Conservation (phyloP, 1,284 basidiomycete genomes). For the Termitomyces sp. region DNA sequence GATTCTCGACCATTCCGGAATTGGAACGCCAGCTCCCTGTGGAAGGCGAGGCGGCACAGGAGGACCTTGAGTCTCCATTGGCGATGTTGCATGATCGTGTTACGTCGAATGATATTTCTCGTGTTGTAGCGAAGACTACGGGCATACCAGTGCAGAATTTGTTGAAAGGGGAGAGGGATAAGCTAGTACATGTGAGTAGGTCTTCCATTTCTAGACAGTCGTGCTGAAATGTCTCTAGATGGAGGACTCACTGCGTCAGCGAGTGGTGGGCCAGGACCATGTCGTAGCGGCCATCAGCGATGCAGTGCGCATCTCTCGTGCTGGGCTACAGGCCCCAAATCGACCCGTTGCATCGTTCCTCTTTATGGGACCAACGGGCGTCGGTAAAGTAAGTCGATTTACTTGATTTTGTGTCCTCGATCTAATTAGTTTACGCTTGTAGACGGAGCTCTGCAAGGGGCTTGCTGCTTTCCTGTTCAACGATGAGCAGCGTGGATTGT, state of each 20-base stretch:
- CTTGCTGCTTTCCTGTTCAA: conserved; percentile 85
- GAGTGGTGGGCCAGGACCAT: conserved; percentile 88
- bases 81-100: conserved; percentile 83
- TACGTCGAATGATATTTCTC: conserved; percentile 82
- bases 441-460: conserved; percentile 88
- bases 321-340: conserved; percentile 82
- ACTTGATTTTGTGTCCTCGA: not conserved
- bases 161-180: conserved; percentile 85
- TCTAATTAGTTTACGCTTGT: not conserved
- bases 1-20: conserved; percentile 82
- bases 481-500: conserved; percentile 82
- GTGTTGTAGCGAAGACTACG: conserved; percentile 85
- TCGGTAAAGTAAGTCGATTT: conserved; percentile 56
- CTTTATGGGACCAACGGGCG: conserved; percentile 86
- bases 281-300: conserved; percentile 79
- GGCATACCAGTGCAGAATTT: conserved; percentile 90
- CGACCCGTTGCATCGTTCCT: conserved; percentile 90
- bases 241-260: conserved; percentile 71
- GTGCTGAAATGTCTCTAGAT: conserved; percentile 46
- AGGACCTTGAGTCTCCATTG: conserved; percentile 41
- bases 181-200: conserved; percentile 74
- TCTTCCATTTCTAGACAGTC: not conserved
- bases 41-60: conserved; percentile 45
- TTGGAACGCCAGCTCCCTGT: conserved; percentile 71
- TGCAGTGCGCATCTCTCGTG: conserved; percentile 86